A percentile compares a stretch with the other conserved stretches of the same genome.
Conservation (phyloP, 140 eudicot genomes). For the Artemisia princeps region DNA sequence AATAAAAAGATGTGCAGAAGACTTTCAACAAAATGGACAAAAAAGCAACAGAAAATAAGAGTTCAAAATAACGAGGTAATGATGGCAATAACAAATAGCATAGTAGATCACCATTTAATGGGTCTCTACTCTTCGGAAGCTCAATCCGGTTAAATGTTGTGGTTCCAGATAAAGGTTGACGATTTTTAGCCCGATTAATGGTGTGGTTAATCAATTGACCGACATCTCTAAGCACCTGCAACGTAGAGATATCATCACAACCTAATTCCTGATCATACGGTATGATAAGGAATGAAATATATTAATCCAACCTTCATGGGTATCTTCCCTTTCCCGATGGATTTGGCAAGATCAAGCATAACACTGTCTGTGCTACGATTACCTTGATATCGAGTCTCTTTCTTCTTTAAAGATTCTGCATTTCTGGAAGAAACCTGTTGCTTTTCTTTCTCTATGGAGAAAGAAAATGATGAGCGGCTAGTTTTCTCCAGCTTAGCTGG, state of each 20-base stretch:
- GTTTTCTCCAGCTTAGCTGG: conserved; percentile 73
- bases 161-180: conserved; percentile 74
- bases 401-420: conserved; percentile 32
- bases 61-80: too few species aligned
- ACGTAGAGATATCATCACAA: too few species aligned
- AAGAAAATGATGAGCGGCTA: conserved; percentile 56
- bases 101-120: conserved; percentile 55
- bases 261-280: too few species aligned
- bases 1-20: too few species aligned
- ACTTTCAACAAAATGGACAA: too few species aligned
- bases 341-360: conserved; percentile 63
- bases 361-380: conserved; percentile 51
- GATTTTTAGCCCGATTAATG: conserved; percentile 50
- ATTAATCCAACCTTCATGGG: conserved; percentile 57
- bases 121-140: conserved; percentile 56
- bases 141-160: conserved; percentile 87
- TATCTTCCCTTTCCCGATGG: conserved; percentile 58
- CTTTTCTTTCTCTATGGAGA: conserved; percentile 53
- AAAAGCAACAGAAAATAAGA: too few species aligned
- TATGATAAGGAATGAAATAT: too few species aligned
- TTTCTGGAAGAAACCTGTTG: conserved; percentile 30
- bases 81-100: too few species aligned
- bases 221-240: conserved; percentile 71
- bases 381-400: conserved; percentile 37
- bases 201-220: conserved; percentile 51